Evolutionary conservation across 1,139 yeast genomes (phyloP).

Genomic region (Magnusiomyces tetraspermus): DNA sequence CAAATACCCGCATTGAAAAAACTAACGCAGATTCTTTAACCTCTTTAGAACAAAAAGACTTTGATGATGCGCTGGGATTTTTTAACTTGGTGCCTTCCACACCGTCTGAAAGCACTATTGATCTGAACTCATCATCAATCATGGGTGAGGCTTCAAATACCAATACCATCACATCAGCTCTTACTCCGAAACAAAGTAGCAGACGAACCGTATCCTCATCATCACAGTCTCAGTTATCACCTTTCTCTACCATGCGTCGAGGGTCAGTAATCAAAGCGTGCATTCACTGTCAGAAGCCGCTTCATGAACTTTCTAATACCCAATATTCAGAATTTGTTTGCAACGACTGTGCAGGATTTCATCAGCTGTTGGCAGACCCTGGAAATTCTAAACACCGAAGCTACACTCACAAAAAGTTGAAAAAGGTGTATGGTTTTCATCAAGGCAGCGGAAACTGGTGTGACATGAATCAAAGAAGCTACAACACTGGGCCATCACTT

Average conservation of each 20-base stretch:
- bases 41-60: no score
- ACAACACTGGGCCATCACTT: background rate
- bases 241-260: constrained; percentile 11
- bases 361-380: constrained; percentile 4
- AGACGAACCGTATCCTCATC: constrained; percentile 1
- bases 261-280: constrained; percentile 8
- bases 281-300: constrained; percentile 8
- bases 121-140: no score
- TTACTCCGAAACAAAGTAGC: background rate
- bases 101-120: no score
- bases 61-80: no score
- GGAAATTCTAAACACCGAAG: background rate
- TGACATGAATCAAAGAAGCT: background rate
- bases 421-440: no score
- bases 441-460: no score
- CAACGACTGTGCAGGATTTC: constrained; percentile 9
- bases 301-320: constrained; percentile 7
- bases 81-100: no score
- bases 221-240: constrained; percentile 2
- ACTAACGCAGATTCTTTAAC: no score
- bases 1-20: no score
- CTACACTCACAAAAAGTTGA: background rate
- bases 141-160: background rate
- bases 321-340: constrained; percentile 10
- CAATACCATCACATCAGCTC: background rate